These are phyloP conservation scores for Ophiostoma novo-ulmi DNA, from an alignment of 2,329 filamentous ascomycete species.

Conservation along the genomic window DNA sequence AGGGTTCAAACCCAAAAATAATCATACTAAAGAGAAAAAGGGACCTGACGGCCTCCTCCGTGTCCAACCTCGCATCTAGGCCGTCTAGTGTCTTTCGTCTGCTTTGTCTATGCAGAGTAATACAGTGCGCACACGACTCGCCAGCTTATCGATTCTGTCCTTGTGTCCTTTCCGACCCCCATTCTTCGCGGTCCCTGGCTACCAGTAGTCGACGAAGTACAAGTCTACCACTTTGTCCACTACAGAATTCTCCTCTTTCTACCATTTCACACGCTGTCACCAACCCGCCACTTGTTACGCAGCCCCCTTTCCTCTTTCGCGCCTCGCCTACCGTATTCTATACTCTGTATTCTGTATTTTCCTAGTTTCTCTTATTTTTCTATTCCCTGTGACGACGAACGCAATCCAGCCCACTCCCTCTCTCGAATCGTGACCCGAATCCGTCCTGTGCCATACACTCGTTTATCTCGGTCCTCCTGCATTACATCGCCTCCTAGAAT, in stretches of 20 bases:
- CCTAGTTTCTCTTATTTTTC: neutral
- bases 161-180: neutral
- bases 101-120: neutral
- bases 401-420: conserved; percentile 2
- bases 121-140: conserved; percentile 19
- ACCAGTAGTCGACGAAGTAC: neutral
- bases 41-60: neutral
- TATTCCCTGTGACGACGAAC: conserved; percentile 7
- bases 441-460: conserved; percentile 14
- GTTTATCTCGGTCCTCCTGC: neutral
- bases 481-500: neutral
- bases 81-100: conserved; percentile 11
- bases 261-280: conserved; percentile 13
- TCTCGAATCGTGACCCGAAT: conserved; percentile 6
- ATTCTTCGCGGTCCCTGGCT: conserved; percentile 9
- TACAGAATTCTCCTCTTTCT: conserved; percentile 11
- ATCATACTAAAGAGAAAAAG: neutral
- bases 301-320: conserved; percentile 18
- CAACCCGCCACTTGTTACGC: conserved; percentile 18
- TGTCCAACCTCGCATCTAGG: neutral
- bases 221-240: neutral
- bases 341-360: neutral
- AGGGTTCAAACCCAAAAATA: neutral
- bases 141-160: neutral
- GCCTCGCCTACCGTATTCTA: conserved; percentile 10